These are phyloP conservation scores for Ormosia emarginata DNA, from an alignment of 306 rosid species.

Conservation along the genomic window DNA sequence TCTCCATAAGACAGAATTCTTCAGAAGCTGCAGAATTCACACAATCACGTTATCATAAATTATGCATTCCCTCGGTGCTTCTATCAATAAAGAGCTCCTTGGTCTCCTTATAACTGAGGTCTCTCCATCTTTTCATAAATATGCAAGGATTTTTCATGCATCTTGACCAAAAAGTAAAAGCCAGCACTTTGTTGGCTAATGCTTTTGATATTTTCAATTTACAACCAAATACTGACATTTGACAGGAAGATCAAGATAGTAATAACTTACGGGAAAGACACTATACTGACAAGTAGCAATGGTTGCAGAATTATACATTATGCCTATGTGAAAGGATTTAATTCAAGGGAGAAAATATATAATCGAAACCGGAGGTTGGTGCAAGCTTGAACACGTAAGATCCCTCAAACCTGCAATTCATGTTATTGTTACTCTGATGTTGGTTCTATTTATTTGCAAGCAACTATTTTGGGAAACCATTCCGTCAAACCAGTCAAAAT, in stretches of 20 bases:
- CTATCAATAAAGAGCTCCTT: neutral
- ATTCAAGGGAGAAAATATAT: constrained; percentile 44
- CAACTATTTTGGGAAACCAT: neutral
- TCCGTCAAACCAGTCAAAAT: neutral
- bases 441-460: neutral
- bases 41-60: neutral
- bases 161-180: neutral
- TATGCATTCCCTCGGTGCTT: neutral
- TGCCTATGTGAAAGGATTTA: constrained; percentile 4
- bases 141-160: neutral
- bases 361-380: constrained; percentile 45
- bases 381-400: constrained; percentile 70
- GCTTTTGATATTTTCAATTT: neutral
- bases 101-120: neutral
- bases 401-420: constrained; percentile 62
- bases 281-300: neutral
- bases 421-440: neutral
- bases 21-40: no score
- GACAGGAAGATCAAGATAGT: neutral
- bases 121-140: neutral
- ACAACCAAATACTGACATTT: neutral
- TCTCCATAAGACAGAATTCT: neutral
- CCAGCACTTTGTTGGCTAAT: neutral
- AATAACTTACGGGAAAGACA: neutral
- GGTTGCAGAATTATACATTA: constrained; percentile 12